Base-by-base conservation (phyloP, 2,329 filamentous ascomycete species). In the Aureobasidium sp. region DNA sequence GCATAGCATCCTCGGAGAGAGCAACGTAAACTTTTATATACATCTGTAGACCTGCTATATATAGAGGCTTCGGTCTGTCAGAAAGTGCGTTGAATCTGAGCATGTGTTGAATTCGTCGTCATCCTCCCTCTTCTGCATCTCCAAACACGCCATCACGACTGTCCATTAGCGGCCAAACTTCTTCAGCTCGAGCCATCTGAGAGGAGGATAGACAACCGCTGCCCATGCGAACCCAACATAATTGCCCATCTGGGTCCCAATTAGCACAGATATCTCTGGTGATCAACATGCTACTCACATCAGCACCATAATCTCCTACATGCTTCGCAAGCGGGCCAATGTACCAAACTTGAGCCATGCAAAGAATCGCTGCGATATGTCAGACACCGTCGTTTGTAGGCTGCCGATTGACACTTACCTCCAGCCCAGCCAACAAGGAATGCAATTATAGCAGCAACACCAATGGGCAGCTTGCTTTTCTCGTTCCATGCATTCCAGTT, bases 331-430 rank as follows among this genome's bases (percentile, higher is more conserved):
- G 66, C 0, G 83, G 83, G 1, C 84, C 83, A 56, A 80, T 77
- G 65, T 83, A 87, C 78, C 82, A 87, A 3, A 79, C 77, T 69
- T 88, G 83, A 19, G 79, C 79, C 83, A 86, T 86, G 55, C 76
- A 83, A 40, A 86, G 63, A 24, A 87, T 76, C 29, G 55, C 47
- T 50, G 14, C 11, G 2, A 0, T 6, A 7, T 7, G 14, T 50
- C 14, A 50, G 35, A 0, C 81, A 5, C 6, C 17, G 17, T 21
- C 12, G 8, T 11, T 3, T 5, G 17, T 1, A 40, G 4, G n/a
- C 1, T 8, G 6, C n/a, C 3, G 6, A 32, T 17, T 4, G 14
- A 21, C 6, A 50, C 47, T 40, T 19, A 50, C 47, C 77, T 7
- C 83, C 82, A 8, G 74, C 74, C 82, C 83, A 86, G 3, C 83